Base-by-base conservation (phyloP, 176 grass and related monocot species). In the Cenchrus americanus region DNA sequence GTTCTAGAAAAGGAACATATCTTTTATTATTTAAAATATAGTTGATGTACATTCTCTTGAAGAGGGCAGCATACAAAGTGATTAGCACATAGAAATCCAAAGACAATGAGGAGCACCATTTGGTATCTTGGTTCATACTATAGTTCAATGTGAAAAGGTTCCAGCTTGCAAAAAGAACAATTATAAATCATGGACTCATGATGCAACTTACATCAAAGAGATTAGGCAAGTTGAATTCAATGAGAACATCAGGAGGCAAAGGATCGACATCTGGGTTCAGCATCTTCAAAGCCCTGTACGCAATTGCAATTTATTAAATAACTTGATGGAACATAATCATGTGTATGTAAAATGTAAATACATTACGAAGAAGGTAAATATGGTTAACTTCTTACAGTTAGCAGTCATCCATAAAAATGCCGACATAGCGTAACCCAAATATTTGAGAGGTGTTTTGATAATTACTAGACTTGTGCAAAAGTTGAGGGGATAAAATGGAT, bases 181-280 rank as follows among this genome's bases (percentile, higher is more conserved):
- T 34, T 71, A 27, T n/a, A 24, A 69, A 24, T 70, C 74, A 83
- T 44, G 43, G 7, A 69, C 23, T 70, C 74, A 83, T 44, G 43
- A 1, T 30, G 32, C 69, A 80, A 69, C 88, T 93, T 93, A 98
- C 93, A 83, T 98, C 89, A 82, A 86, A 91, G 27, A 98, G 89
- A 79, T 93, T 92, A 69, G 82, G 76, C 82, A 98, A 88, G 78
- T 93, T 93, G 87, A 98, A 95, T 40, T 98, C 91, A n/a, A 71
- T 54, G 18, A 92, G 91, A 92, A 98, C 85, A 77, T 93, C 91
- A 32, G 80, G 69, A 85, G 96, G 96, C 46, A 98, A 83, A 84
- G 96, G 96, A 83, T 98, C 96, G 62, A 98, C 89, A 37, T 89
- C 87, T 61, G 75, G 73, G 54, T 63, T 93, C 83, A 98, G 70